Evolutionary conservation across 208 protist species (phyloP), one percentile per base, ranked within the genome.

Genomic region (Naegleria lovaniensis): DNA sequence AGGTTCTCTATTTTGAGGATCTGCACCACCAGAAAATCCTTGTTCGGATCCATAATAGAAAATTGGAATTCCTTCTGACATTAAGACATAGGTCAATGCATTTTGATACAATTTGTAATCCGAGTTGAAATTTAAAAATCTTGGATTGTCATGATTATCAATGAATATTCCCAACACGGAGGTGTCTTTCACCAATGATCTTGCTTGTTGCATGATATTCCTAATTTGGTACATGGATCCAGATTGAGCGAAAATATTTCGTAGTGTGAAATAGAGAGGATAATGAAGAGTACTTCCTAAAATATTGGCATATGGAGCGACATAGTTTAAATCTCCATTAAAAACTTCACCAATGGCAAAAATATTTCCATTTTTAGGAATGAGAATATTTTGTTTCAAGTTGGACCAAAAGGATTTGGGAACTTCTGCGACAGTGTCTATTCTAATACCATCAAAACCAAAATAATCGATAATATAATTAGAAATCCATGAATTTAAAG

Each of bases 31-130:
- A 29, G 67, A 52, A 48, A 96, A 96, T 22, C 41, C 88, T 85
- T 96, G 94, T 88, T 96, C 95, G 22, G 76, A 92, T 11, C 95
- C 95, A 87, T 96, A 96, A 90, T 96, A 96, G 25, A 96, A 51
- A n/a, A 96, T 92, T 22, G 95, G 95, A 13, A 96, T 93, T 52
- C 94, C 92, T 13, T 39, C 7, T 4, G 38, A 6, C 67, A 92
- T 22, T 58, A 79, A 16, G 0, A 91, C 41, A 76, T 41, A 92
- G 38, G 67, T 84, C 67, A 92, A 89, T 67, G 41, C 76, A 67
- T 92, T 88, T 43, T 55, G 29, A 33, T 91, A 88, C 3, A 88
- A 25, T 33, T 86, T 92, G 22, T 22, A 36, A 67, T 85, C 86
- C 41, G 29, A 75, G 16, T 38, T 2, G 22, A 22, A 16, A 79